These are phyloP conservation scores for Coniochaeta sp. DNA, from an alignment of 2,329 filamentous ascomycete genomes.

Conservation along the genomic window DNA sequence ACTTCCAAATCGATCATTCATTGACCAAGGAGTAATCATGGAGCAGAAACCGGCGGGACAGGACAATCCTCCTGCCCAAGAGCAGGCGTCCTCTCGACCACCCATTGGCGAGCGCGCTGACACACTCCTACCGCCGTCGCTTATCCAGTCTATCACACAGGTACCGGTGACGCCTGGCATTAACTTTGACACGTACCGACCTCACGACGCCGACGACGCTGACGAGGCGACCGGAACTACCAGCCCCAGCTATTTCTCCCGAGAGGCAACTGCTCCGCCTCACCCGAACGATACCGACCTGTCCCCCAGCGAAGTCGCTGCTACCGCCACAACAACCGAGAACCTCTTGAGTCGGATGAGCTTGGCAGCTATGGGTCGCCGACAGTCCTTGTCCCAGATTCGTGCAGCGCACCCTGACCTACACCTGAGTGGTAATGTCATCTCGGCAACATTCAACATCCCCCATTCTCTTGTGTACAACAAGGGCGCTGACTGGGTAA, in stretches of 20 bases:
- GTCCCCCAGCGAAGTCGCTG: constrained; percentile 12
- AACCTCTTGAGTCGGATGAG: constrained; percentile 37
- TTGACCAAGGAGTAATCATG: neutral
- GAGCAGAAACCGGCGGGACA: neutral
- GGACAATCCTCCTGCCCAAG: neutral
- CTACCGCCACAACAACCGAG: constrained; percentile 26
- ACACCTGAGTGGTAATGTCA: constrained; percentile 55
- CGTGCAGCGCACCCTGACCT: constrained; percentile 49
- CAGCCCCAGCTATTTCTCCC: neutral
- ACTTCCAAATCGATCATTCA: neutral
- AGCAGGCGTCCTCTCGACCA: neutral
- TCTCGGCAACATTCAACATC: constrained; percentile 58
- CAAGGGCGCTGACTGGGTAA: constrained; percentile 54
- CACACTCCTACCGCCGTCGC: neutral
- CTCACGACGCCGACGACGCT: neutral
- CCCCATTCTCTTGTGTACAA: constrained; percentile 52
- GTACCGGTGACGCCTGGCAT: constrained; percentile 2
- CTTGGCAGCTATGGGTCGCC: constrained; percentile 30
- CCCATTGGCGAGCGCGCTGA: neutral
- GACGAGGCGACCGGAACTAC: neutral
- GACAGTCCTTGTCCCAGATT: constrained; percentile 47
- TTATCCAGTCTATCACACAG: neutral
- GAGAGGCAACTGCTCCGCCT: neutral
- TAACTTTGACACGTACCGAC: neutral
- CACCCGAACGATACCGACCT: neutral